Evolutionary conservation across 768 basidiomycete species (phyloP), one percentile per base, ranked within the genome.

Genomic region (Agaricus blazei): DNA sequence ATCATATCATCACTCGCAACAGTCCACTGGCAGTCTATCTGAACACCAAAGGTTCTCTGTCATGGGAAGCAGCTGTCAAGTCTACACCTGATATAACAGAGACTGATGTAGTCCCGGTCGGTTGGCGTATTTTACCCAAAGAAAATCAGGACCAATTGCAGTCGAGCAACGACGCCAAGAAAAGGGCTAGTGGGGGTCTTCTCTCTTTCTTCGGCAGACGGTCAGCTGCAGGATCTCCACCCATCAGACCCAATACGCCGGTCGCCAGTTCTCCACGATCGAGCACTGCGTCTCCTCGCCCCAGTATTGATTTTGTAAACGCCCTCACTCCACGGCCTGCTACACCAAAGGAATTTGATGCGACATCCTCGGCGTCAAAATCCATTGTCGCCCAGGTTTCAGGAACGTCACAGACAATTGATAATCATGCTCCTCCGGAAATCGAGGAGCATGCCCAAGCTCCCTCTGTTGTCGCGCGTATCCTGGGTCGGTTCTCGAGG

Each of bases 391-490:
- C 46, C 6, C 47, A 49, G 26, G 42, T 55, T 23, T 55, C 54
- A 28, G 34, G 19, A 11, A 49, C 48, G 9, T 19, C 40, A 9
- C 58, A 27, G 23, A 34, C 38, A 27, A 52, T 19, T 42, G 19
- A 41, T 19, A 44, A 12, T 7, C 43, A 12, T 6, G 37, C 24
- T 29, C 9, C 45, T 34, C 57, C 58, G 12, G 56, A 60, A 24
- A 26, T 60, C 24, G 54, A 59, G 31, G 67, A 68, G 23, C 61
- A 65, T 14, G 60, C 62, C 34, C 63, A 74, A 4, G 65, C 77
- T 12, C 74, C 81, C 28, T 90, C 93, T 0, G 89, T 82, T 7
- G 88, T 94, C 31, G 90, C 91, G 9, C 82, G 93, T 4, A 94
- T 95, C 66, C 75, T 93, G 47, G 83, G 79, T 48, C 82, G 90